Base-by-base conservation (phyloP, 257 asterid genomes). In the Solanum chilense region DNA sequence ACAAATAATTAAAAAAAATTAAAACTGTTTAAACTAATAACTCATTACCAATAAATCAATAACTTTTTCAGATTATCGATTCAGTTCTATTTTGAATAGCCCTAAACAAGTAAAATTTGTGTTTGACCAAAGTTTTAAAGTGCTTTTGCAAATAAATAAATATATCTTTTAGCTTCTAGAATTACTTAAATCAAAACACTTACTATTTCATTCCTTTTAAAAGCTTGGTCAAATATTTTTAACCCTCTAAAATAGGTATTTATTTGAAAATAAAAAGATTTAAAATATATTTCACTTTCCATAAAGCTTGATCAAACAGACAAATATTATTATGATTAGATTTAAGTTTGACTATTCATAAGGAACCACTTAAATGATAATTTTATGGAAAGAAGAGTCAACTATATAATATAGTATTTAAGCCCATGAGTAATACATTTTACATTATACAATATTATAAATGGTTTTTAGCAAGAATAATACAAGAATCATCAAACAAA, bases 401-500 rank as follows among this genome's bases (percentile, higher is more conserved):
- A 52, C 20, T 20, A 47, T 49, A 49, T 70, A 15, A 2, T 23
- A 81, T 9, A 27, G 5, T 27, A 56, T 16, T 16, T 45, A 21
- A 56, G 35, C 29, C 33, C 42, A 82, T 3, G 56, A 27, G 23
- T 15, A 27, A 56, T 2, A 35, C 27, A 52, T 82, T 8, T 6
- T 2, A 35, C 27, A 52, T 82, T 8, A 31, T 18, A 29, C 41
- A 31, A 52, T 47, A 9, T 52, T 60, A 29, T 49, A 42, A 47
- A 52, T 82, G 25, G 25, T 47, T 33, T 82, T 68, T 81, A 12
- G 80, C 45, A 83, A 75, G 84, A 20, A 86, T 84, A 73, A 52
- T 76, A 60, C 47, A 78, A 76, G 80, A 21, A 86, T 86, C 70
- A 52, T 82, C 49, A 70, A 60, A 88, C 87, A 86, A 86, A 84